Evolutionary conservation across 2,329 filamentous ascomycete species (phyloP), one percentile per base, ranked within the genome.

Genomic region (Beauveria scarabaeidicola): DNA sequence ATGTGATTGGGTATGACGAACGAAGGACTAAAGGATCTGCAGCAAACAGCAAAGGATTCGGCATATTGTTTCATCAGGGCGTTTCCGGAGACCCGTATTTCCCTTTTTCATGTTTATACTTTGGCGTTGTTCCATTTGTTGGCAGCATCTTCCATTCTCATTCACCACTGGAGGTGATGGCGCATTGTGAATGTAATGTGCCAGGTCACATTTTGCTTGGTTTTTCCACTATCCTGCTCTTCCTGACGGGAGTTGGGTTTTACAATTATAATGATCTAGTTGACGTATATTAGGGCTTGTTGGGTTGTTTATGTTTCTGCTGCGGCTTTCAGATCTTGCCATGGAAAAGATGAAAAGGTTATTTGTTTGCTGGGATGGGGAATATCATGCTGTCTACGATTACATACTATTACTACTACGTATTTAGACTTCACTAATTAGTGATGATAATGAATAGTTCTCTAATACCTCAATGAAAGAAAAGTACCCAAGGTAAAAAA

Each of bases 11-110:
- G 55, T 58, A 58, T 51, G 46, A 58, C 9, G 47, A 27, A 41
- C 25, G 32, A 52, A 21, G 46, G 29, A 44, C 27, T 36, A n/a
- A 51, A 44, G 8, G 25, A 41, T 21, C 13, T 41, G 32, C 19
- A 38, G 21, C 32, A 40, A 25, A 19, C 44, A 46, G 55, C 50
- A 56, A 59, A 44, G 44, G 17, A 21, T 51, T 51, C 19, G 52
- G 58, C 47, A 55, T 54, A 62, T 64, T 23, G 3, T 27, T 53
- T 36, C 3, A n/a, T 38, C 61, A 63, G 63, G 62, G 68, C 62
- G 64, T 64, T 69, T 69, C 29, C 21, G 54, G 44, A 48, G 29
- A 57, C n/a, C 2, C 19, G 8, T 21, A 3, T 23, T 21, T 23
- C 23, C 43, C 15, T 11, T 52, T 19, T 58, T 36, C 38, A 51